phyloP scores from a whole-genome alignment of 2,329 filamentous ascomycete genomes.

The Seiridium unicorne region DNA sequence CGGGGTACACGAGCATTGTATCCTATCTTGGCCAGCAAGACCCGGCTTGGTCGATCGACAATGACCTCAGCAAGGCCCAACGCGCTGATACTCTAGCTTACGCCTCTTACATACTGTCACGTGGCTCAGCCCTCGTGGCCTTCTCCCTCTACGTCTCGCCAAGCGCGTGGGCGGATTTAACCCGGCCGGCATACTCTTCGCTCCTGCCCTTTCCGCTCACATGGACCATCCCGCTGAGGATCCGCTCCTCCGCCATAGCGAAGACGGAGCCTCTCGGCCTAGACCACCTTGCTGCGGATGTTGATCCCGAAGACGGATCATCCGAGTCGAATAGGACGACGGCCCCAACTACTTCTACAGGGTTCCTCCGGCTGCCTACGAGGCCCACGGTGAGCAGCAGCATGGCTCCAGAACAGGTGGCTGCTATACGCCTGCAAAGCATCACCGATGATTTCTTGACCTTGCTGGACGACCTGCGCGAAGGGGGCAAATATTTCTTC shows the following conservation, averaged over 20 bases:
- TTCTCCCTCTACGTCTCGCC: constrained; percentile 88
- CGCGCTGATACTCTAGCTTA: constrained; percentile 50
- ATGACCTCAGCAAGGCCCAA: constrained; percentile 35
- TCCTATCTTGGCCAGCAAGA: constrained; percentile 45
- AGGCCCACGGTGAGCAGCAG: constrained; percentile 36
- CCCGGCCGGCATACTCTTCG: constrained; percentile 75
- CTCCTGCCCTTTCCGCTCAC: constrained; percentile 85
- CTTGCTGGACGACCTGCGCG: constrained; percentile 65
- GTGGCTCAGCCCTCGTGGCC: constrained; percentile 76
- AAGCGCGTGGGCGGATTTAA: constrained; percentile 77
- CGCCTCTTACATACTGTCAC: constrained; percentile 69
- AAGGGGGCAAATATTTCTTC: constrained; percentile 55
- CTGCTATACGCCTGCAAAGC: constrained; percentile 73
- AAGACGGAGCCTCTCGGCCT: constrained; percentile 71
- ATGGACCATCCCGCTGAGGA: constrained; percentile 76
- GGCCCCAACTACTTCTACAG: constrained; percentile 27
- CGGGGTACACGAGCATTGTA: constrained; percentile 62
- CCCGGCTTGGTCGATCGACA: constrained; percentile 34
- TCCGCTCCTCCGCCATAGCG: constrained; percentile 68
- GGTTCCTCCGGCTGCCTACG: constrained; percentile 30
- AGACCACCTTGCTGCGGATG: constrained; percentile 63
- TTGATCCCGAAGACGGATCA: constrained; percentile 30
- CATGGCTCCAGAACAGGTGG: constrained; percentile 65
- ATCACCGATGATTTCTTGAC: constrained; percentile 70
- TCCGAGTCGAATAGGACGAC: constrained; percentile 32